Base-by-base conservation (phyloP, 1,139 yeast genomes). In the Yamadazyma pseudoaaseri region DNA sequence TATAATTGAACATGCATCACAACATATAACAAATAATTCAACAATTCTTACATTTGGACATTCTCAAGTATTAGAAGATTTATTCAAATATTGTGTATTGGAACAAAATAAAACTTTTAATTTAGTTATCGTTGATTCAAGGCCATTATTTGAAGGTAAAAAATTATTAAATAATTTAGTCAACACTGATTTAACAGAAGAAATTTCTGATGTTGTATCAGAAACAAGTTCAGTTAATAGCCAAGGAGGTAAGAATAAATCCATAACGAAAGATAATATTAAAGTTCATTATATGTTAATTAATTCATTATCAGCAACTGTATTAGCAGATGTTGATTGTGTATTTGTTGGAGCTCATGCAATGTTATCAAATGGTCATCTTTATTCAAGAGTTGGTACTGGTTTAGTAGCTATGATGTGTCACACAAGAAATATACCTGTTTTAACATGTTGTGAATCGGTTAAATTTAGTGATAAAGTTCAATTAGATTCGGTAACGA, bases 331-430 rank as follows among this genome's bases (percentile, higher is more conserved):
- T 35, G 94, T 92, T 17, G 94, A 92, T 48, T 84, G 86, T 45
- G 96, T 92, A 5, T 84, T 94, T 57, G 67, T 94, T 27, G 98
- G 98, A 8, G 98, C 98, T 0, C 97, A 92, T 56, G 95, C 97
- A 23, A 90, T 94, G 86, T 71, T 92, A 39, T 87, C 97, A 10
- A 94, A 94, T 54, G 98, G 98, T 1, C 79, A 90, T 56, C 71
- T 94, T 39, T 89, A 86, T 55, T 85, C 97, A 2, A 75, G 99
- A 43, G 97, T 89, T 12, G 99, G 99, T 12, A 84, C 97, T 11
- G 97, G 97, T 2, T 70, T 90, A 61, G 78, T 94, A 31, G 95
- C 97, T 7, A 86, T 90, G 86, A 79, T 86, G 65, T 89, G 96
- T 26, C 82, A 85, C 48, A 78, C 86, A 36, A 78, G 92, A 52